These are phyloP conservation scores for Candida jianshihensis DNA, from an alignment of 805 yeast genomes.

Conservation along the genomic window DNA sequence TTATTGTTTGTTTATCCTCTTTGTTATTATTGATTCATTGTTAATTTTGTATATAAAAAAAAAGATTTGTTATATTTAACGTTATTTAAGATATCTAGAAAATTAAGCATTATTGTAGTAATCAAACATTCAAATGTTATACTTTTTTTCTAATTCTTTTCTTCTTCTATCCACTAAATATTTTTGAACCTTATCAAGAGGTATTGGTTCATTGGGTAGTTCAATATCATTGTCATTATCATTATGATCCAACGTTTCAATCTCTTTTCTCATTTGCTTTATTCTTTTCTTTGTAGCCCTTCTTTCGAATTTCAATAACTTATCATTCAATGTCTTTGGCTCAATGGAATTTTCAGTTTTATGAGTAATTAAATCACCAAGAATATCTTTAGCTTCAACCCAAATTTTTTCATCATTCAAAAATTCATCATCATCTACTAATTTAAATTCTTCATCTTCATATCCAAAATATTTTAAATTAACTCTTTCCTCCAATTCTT, in stretches of 20 bases:
- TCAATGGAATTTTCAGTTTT: conserved; percentile 3
- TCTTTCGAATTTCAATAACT: conserved; percentile 25
- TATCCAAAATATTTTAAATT: conserved; percentile 39
- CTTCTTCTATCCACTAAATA: conserved; percentile 14
- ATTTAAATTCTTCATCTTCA: conserved; percentile 21
- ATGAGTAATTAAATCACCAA: conserved; percentile 4
- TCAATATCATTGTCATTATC: too few species aligned
- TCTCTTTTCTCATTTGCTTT: conserved; percentile 1
- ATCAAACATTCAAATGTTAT: conserved; percentile 2
- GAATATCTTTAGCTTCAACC: conserved; percentile 9
- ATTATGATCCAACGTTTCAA: conserved; percentile 4
- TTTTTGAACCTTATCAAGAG: conserved; percentile 7
- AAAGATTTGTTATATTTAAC: conserved; percentile 1
- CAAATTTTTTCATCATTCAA: conserved; percentile 5
- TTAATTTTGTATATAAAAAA: conserved; percentile 1
- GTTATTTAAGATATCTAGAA: conserved; percentile 1
- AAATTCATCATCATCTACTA: conserved; percentile 1
- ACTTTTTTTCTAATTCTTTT: conserved; percentile 9
- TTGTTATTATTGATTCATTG: not conserved
- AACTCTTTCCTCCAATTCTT: conserved; percentile 22
- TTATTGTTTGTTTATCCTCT: not conserved
- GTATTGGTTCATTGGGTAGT: not conserved
- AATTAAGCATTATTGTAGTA: not conserved
- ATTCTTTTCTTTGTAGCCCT: conserved; percentile 19
- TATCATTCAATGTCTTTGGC: conserved; percentile 9